Percentiles rank a stretch among this genome's conserved stretches.
These are phyloP conservation scores for Penicillium sp. DNA, from an alignment of 2,329 filamentous ascomycete species.

Conservation along the genomic window DNA sequence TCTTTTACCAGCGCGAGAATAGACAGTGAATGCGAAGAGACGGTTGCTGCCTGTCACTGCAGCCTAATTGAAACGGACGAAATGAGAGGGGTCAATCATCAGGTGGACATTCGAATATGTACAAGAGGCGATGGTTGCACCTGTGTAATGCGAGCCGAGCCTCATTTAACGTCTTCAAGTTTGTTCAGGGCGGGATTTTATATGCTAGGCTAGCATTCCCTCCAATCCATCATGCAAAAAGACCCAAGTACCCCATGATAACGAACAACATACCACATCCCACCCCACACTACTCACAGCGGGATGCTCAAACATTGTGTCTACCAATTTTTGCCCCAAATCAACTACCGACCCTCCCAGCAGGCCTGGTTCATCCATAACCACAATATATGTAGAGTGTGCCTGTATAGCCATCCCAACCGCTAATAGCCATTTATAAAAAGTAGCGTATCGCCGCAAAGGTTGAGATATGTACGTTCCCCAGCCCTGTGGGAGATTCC, in stretches of 20 bases:
- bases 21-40: neutral
- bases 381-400: slow-evolving; percentile 14
- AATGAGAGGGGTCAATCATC: too few species aligned
- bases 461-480: neutral
- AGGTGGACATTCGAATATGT: neutral
- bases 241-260: neutral
- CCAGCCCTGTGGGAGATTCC: neutral
- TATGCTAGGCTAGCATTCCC: neutral
- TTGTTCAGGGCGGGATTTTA: neutral
- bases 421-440: slow-evolving; percentile 34
- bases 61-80: neutral
- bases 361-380: slow-evolving; percentile 14
- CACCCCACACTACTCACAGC: slow-evolving; percentile 57
- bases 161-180: neutral
- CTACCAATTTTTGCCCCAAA: slow-evolving; percentile 42
- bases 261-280: slow-evolving; percentile 51
- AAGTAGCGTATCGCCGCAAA: slow-evolving; percentile 7
- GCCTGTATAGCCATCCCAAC: slow-evolving; percentile 25
- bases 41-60: neutral
- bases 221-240: neutral
- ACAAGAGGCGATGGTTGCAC: neutral
- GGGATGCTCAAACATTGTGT: slow-evolving; percentile 57
- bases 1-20: neutral
- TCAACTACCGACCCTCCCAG: slow-evolving; percentile 3
- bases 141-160: neutral